A percentile compares a stretch with the other conserved stretches of the same genome.
Conservation (phyloP, 208 protist species). For the Trichomonas vaginalis region DNA sequence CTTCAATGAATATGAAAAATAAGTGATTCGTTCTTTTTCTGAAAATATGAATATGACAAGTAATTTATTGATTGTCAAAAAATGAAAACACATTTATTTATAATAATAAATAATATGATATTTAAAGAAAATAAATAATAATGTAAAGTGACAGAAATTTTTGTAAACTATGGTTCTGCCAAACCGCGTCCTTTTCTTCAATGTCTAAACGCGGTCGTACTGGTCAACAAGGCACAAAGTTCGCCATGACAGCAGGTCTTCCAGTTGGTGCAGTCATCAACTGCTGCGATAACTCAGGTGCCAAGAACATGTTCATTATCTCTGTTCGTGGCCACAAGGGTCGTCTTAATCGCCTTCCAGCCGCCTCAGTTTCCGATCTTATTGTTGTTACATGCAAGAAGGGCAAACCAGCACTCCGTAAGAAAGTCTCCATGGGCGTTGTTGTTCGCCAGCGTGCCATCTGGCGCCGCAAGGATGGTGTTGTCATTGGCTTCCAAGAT, state of each 20-base stretch:
- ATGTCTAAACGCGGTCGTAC: constrained; percentile 28
- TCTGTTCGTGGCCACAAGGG: constrained; percentile 87
- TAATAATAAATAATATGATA: too few relatives aligned
- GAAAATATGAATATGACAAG: too few relatives aligned
- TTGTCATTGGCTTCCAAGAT: constrained; percentile 95
- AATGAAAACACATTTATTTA: too few relatives aligned
- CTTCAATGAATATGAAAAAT: too few relatives aligned
- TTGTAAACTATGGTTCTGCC: too few relatives aligned
- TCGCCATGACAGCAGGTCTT: constrained; percentile 89
- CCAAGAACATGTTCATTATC: constrained; percentile 99
- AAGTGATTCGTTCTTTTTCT: too few relatives aligned
- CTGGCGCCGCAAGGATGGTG: constrained; percentile 88
- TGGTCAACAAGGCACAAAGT: constrained; percentile 67
- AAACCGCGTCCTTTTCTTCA: background rate
- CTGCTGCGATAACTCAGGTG: constrained; percentile 99
- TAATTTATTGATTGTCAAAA: too few relatives aligned
- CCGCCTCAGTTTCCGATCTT: constrained; percentile 89
- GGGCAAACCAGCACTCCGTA: constrained; percentile 97
- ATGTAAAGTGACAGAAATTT: too few relatives aligned
- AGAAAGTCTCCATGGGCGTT: constrained; percentile 65
- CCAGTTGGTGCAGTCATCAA: constrained; percentile 94
- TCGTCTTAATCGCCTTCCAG: constrained; percentile 89
- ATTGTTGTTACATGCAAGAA: constrained; percentile 98
- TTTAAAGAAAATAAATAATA: too few relatives aligned
- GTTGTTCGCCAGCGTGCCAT: constrained; percentile 82